phyloP scores from a whole-genome alignment of 2,329 filamentous ascomycete species.

The Fusarium illudens region DNA sequence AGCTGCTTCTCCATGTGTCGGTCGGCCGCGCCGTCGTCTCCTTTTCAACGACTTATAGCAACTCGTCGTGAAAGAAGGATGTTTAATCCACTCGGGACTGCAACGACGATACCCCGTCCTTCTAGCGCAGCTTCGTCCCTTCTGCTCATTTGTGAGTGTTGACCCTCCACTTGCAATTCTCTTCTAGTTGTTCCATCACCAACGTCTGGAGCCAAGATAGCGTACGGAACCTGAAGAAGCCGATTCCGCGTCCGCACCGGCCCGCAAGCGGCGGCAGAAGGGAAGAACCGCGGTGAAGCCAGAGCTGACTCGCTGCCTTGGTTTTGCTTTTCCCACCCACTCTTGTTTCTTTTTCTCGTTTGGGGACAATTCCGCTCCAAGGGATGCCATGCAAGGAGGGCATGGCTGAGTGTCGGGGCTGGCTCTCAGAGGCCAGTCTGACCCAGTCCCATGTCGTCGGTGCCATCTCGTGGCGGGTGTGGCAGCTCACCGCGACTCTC shows the following conservation, averaged over 20 bases:
- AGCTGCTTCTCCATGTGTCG: conserved; percentile 5
- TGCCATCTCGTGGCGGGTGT: conserved; percentile 24
- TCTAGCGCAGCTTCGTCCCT: conserved; percentile 11
- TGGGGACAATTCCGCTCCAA: conserved; percentile 4
- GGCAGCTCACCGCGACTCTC: conserved; percentile 25
- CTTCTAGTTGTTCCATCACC: background rate
- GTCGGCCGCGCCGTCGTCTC: background rate
- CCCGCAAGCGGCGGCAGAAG: conserved; percentile 24
- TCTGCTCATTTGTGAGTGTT: conserved; percentile 5
- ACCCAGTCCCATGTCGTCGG: conserved; percentile 47
- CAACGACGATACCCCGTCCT: background rate
- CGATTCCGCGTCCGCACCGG: conserved; percentile 38
- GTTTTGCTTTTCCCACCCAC: conserved; percentile 9
- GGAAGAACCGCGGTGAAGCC: conserved; percentile 2
- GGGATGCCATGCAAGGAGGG: background rate
- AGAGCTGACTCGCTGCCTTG: conserved; percentile 33
- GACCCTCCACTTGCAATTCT: background rate
- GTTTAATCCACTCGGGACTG: background rate
- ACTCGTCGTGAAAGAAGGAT: background rate
- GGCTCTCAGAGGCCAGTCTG: conserved; percentile 32
- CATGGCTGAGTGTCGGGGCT: background rate
- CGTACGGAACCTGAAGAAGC: conserved; percentile 29
- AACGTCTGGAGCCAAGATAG: conserved; percentile 5
- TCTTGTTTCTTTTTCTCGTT: conserved; percentile 25
- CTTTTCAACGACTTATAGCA: background rate